These are phyloP conservation scores for Aspergillus brunneoviolaceus DNA, from an alignment of 2,329 filamentous ascomycete species.

Conservation along the genomic window DNA sequence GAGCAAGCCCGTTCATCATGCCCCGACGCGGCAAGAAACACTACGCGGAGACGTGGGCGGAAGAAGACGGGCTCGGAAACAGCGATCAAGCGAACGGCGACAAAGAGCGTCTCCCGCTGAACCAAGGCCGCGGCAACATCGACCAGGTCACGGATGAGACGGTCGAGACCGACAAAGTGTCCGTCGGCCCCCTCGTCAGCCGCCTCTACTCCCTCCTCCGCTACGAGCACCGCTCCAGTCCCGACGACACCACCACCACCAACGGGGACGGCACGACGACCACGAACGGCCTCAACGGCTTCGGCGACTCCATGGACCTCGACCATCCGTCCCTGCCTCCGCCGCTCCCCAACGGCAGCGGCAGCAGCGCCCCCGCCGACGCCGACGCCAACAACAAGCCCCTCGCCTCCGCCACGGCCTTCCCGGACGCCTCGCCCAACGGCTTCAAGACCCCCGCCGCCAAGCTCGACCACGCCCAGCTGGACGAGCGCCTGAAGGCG, in stretches of 20 bases:
- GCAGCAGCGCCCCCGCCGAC: constrained; percentile 23
- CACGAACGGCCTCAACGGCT: constrained; percentile 48
- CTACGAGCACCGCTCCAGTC: constrained; percentile 61
- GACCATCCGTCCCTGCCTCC: constrained; percentile 36
- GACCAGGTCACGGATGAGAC: constrained; percentile 83
- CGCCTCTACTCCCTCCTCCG: constrained; percentile 78
- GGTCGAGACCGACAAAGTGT: constrained; percentile 86
- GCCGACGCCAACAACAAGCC: constrained; percentile 34
- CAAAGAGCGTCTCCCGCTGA: constrained; percentile 68
- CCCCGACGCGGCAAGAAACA: constrained; percentile 79
- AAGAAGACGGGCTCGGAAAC: constrained; percentile 81
- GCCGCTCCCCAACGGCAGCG: neutral
- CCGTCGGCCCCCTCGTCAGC: constrained; percentile 79
- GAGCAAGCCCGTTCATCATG: constrained; percentile 78
- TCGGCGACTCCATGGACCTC: constrained; percentile 49
- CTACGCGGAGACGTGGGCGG: constrained; percentile 89
- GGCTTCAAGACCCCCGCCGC: constrained; percentile 76
- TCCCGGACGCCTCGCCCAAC: constrained; percentile 73
- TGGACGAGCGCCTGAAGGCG: constrained; percentile 88
- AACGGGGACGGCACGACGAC: constrained; percentile 50
- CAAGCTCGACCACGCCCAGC: constrained; percentile 78
- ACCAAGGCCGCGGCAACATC: constrained; percentile 80
- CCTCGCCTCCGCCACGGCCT: constrained; percentile 70
- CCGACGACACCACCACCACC: constrained; percentile 57
- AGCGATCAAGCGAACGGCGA: constrained; percentile 65